phyloP scores from a whole-genome alignment of 2,329 filamentous ascomycete species.

The Aspergillus ochraceus region DNA sequence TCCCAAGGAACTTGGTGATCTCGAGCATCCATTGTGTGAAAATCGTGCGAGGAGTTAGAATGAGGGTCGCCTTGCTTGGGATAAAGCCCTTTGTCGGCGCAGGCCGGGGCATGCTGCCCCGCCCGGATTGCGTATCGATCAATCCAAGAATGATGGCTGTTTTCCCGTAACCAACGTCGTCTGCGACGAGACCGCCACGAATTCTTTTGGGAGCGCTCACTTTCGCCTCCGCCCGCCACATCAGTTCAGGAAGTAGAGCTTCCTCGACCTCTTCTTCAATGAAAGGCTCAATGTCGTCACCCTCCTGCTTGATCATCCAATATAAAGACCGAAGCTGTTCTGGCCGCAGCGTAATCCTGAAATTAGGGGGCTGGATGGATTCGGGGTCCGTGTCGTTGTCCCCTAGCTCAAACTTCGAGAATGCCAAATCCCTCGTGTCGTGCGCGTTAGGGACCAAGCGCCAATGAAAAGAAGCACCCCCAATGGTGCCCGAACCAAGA shows the following conservation, averaged over 20 bases:
- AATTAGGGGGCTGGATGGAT: slow-evolving; percentile 36
- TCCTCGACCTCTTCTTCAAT: slow-evolving; percentile 60
- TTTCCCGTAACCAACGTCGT: slow-evolving; percentile 67
- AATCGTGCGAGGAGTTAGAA: slow-evolving; percentile 59
- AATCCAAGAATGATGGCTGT: slow-evolving; percentile 61
- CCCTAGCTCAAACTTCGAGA: slow-evolving; percentile 43
- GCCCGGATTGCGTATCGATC: slow-evolving; percentile 48
- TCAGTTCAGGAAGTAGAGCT: slow-evolving; percentile 48
- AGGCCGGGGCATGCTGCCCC: slow-evolving; percentile 14
- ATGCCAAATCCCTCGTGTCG: slow-evolving; percentile 29
- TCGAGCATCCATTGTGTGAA: slow-evolving; percentile 60
- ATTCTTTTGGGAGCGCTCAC: slow-evolving; percentile 36
- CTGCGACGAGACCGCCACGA: slow-evolving; percentile 63
- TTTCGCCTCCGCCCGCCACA: slow-evolving; percentile 60
- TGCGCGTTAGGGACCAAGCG: slow-evolving; percentile 50
- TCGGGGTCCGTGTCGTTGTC: slow-evolving; percentile 43
- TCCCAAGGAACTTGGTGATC: slow-evolving; percentile 51
- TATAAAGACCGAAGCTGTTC: slow-evolving; percentile 57
- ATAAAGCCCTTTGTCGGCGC: slow-evolving; percentile 30
- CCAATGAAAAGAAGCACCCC: slow-evolving; percentile 39
- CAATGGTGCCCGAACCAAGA: slow-evolving; percentile 4
- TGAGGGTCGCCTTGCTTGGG: slow-evolving; percentile 57
- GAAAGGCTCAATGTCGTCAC: slow-evolving; percentile 40
- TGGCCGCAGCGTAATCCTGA: slow-evolving; percentile 43
- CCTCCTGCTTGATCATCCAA: slow-evolving; percentile 63